A percentile compares a stretch with the other conserved stretches of the same genome.
These are phyloP conservation scores for Leishmania major DNA, from an alignment of 208 protist species.

Conservation along the genomic window DNA sequence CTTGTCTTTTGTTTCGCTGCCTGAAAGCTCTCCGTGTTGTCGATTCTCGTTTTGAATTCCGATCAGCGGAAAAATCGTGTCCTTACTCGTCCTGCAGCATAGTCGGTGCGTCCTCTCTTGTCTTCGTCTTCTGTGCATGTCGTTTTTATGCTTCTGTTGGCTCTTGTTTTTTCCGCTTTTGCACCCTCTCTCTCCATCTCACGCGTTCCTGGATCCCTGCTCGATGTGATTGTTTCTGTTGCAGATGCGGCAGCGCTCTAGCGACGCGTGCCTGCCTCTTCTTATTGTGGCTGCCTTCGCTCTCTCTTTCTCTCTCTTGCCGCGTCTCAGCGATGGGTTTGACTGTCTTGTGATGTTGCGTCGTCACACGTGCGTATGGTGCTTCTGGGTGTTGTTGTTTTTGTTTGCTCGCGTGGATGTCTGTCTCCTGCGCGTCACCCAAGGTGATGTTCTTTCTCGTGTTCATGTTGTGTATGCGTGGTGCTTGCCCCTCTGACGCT, in stretches of 20 bases:
- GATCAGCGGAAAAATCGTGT: neutral
- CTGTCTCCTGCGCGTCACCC: too few relatives aligned
- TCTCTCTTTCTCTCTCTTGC: neutral
- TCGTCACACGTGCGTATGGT: neutral
- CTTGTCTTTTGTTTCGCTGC: neutral
- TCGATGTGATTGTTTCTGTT: neutral
- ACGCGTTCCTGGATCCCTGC: neutral
- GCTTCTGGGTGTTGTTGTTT: neutral
- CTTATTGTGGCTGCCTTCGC: neutral
- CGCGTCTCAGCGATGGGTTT: neutral
- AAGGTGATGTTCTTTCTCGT: neutral
- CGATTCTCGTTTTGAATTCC: neutral
- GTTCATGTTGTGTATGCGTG: neutral
- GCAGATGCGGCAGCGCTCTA: neutral
- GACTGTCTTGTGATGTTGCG: neutral
- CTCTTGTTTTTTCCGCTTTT: neutral
- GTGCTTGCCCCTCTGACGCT: neutral
- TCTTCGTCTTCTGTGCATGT: neutral
- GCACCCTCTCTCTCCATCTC: neutral
- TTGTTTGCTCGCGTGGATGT: neutral
- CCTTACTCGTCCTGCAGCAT: neutral
- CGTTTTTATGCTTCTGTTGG: neutral
- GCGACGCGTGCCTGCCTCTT: neutral
- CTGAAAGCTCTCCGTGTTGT: neutral
- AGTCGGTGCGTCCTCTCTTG: neutral